phyloP scores from a whole-genome alignment of 2,329 filamentous ascomycete genomes.

The Fusarium nurragi region DNA sequence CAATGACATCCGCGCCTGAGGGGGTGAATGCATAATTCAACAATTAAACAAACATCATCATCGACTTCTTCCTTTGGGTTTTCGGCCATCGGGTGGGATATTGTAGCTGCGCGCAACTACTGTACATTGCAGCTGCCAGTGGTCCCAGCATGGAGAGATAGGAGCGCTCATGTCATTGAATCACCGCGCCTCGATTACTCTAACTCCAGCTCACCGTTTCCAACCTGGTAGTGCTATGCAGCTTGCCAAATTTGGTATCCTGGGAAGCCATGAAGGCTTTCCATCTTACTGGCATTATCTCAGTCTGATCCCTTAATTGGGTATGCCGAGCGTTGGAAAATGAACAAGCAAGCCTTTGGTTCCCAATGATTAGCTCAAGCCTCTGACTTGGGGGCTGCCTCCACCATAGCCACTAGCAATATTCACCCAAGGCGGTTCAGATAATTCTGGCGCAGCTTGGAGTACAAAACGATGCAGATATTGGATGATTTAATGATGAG shows the following conservation, averaged over 20 bases:
- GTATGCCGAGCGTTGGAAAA: constrained; percentile 3
- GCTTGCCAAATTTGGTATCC: constrained; percentile 39
- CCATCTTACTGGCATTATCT: constrained; percentile 8
- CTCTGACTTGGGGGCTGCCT: neutral
- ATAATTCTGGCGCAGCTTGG: neutral
- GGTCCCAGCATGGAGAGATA: constrained; percentile 23
- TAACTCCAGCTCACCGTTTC: constrained; percentile 35
- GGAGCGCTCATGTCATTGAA: constrained; percentile 24
- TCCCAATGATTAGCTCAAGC: neutral
- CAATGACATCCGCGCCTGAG: constrained; percentile 20
- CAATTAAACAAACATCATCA: constrained; percentile 1
- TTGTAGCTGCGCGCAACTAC: neutral
- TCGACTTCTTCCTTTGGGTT: constrained; percentile 9
- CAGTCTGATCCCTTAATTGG: constrained; percentile 8
- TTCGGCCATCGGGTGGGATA: neutral
- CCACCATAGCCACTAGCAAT: neutral
- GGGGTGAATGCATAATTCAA: constrained; percentile 34
- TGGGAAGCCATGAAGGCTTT: constrained; percentile 11
- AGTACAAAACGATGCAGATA: neutral
- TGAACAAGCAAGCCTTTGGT: neutral
- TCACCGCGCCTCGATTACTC: constrained; percentile 27
- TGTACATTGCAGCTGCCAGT: constrained; percentile 12
- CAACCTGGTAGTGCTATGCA: constrained; percentile 40
- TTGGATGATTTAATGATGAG: neutral
- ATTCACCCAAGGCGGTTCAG: constrained; percentile 1